Conservation (phyloP, 441 rosid genomes). For the Rhodomyrtus psidioides region DNA sequence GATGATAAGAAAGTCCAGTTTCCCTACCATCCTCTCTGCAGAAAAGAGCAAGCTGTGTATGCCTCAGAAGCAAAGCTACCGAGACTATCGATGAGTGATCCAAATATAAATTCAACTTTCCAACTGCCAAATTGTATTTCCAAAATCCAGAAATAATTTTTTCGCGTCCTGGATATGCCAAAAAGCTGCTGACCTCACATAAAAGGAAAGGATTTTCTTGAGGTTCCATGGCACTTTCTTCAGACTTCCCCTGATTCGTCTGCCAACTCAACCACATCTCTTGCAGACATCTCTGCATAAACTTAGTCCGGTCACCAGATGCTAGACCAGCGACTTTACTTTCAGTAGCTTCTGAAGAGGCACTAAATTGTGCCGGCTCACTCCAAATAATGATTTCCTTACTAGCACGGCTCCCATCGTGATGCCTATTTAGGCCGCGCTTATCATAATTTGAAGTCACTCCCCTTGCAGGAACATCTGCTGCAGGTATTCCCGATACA, state of each 20-base stretch:
- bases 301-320: conserved; percentile 24
- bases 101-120: conserved; percentile 54
- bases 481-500: conserved; percentile 30
- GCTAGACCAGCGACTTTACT: conserved; percentile 16
- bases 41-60: conserved; percentile 37
- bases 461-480: conserved; percentile 16
- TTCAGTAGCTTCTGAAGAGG: conserved; percentile 25
- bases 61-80: conserved; percentile 45
- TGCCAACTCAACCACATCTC: conserved; percentile 73
- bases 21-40: conserved; percentile 23
- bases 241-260: conserved; percentile 28
- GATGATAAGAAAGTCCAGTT: conserved; percentile 21
- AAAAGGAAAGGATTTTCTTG: conserved; percentile 61
- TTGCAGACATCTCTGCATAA: conserved; percentile 37
- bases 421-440: conserved; percentile 23
- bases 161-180: conserved; percentile 34
- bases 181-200: conserved; percentile 47
- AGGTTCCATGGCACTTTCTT: conserved; percentile 34
- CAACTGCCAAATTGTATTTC: conserved; percentile 58
- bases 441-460: conserved; percentile 17
- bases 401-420: conserved; percentile 24
- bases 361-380: conserved; percentile 49
- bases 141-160: conserved; percentile 41
- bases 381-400: conserved; percentile 37
- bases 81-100: conserved; percentile 49